Conservation (phyloP, 495 filamentous ascomycete species). For the Platismatia glauca region DNA sequence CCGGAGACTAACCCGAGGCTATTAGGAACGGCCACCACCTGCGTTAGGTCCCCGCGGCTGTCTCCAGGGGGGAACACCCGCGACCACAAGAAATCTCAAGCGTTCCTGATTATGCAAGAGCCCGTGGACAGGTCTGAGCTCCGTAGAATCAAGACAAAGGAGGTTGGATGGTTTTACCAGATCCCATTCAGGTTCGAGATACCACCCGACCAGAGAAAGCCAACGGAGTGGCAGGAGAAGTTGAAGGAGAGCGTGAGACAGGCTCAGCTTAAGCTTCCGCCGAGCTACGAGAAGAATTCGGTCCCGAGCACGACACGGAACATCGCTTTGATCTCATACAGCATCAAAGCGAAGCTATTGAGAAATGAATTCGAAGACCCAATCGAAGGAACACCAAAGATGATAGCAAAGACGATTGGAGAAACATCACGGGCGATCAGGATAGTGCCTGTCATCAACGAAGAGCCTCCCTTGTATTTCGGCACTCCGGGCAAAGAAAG, state of each 20-base stretch:
- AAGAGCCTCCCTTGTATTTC: background rate
- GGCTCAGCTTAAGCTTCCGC: background rate
- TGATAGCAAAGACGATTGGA: background rate
- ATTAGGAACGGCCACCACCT: background rate
- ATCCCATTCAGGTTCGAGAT: background rate
- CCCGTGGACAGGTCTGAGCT: background rate
- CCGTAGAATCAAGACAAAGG: background rate
- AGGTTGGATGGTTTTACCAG: background rate
- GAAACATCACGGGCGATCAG: background rate
- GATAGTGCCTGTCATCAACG: background rate
- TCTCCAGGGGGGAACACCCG: background rate
- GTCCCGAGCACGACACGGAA: background rate
- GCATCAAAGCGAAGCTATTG: background rate
- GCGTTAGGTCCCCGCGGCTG: background rate
- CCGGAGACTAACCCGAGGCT: background rate
- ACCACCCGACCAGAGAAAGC: background rate
- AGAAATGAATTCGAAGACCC: background rate
- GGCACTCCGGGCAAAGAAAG: background rate
- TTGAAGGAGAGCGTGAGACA: background rate
- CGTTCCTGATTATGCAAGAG: background rate
- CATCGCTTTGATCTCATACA: conserved; percentile 3
- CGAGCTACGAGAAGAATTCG: background rate
- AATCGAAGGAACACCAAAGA: background rate
- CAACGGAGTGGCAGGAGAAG: background rate
- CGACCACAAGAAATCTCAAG: background rate